Evolutionary conservation across 1,139 yeast species (phyloP), one percentile per base, ranked within the genome.

Genomic region (Kodamaea fungicola): DNA sequence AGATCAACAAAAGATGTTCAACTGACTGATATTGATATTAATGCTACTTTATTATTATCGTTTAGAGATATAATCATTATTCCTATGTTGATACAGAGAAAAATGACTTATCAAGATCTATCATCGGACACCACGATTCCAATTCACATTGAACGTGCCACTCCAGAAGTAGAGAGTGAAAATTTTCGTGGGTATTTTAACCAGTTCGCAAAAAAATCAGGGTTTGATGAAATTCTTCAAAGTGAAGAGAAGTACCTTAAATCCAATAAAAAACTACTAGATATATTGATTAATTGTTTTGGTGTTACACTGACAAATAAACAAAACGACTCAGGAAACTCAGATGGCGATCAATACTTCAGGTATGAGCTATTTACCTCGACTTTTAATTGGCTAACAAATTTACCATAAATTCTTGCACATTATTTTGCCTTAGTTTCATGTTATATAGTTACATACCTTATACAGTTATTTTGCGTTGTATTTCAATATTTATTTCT

Each of bases 31-130:
- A 52, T 67, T 6, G 59, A 61, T 22, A 54, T 67, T 5, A 72
- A 67, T 35, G 51, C 44, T 22, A 47, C 59, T 3, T 42, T 67
- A 5, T 43, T 67, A 5, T 41, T 51, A 13, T 57, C 69, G 2
- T 68, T 65, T 40, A 52, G 66, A 34, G 66, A 64, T 26, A 50
- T 55, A 7, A 45, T 67, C 6, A 39, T 67, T 2, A 38, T 50
- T 10, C 73, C 74, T 1, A 52, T 59, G 22, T 43, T 67, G 7
- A 37, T 52, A 5, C 49, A 47, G 12, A 43, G 67, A 30, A 49
- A 35, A 21, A 12, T 27, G 29, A 27, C 8, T 3, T 27, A 27
- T 6, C 8, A 12, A 9, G 29, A 27, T 8, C 4, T 27, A 9
- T 27, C 12, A 6, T 16, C 19, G 19, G 19, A 16, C 19, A 4